Base-by-base conservation (phyloP, 169 alveolate genomes). In the Besnoitia besnoiti region DNA sequence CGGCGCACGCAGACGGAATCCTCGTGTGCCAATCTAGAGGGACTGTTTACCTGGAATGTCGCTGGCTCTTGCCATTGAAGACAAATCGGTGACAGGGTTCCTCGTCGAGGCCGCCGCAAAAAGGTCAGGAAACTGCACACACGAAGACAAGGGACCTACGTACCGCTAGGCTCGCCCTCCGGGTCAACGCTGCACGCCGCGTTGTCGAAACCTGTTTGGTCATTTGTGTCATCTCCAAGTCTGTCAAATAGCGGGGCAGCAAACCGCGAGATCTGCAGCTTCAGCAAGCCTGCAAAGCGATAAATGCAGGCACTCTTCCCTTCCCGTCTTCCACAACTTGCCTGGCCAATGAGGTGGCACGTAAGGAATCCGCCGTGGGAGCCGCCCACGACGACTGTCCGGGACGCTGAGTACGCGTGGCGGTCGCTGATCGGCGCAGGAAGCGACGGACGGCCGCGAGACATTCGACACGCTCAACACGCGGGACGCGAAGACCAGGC, bases 331-430 rank as follows among this genome's bases (percentile, higher is more conserved):
- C 10, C 30, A 5, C 35, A 8, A 16, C 88, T 2, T 30, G 84
- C 94, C 91, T 91, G 94, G 14, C 94, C 94, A n/a, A 91, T 80
- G 82, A 91, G 88, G 89, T 91, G 94, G 77, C 91, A 84, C 30
- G 76, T 40, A 51, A 91, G 94, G 73, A 91, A 91, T 0, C 94
- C 94, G 30, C 94, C 94, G 82, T 91, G 94, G 27, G 94, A 91
- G 33, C 94, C 94, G 8, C 94, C 94, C 30, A 50, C 61, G 55
- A 62, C 91, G 19, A 59, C 91, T 67, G 84, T 35, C 49, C 82
- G 84, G 14, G 44, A 12, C 5, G 59, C 39, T 39, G 84, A 46
- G 75, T 82, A 91, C 10, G 46, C 80, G 21, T 30, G 39, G 14
- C 21, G 80, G n/a, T 67, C 47, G 39, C 80, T 67, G 80, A 50